A percentile compares a stretch with the other conserved stretches of the same genome.
phyloP scores from a whole-genome alignment of 331 rosid genomes.

The Malus hybrid region DNA sequence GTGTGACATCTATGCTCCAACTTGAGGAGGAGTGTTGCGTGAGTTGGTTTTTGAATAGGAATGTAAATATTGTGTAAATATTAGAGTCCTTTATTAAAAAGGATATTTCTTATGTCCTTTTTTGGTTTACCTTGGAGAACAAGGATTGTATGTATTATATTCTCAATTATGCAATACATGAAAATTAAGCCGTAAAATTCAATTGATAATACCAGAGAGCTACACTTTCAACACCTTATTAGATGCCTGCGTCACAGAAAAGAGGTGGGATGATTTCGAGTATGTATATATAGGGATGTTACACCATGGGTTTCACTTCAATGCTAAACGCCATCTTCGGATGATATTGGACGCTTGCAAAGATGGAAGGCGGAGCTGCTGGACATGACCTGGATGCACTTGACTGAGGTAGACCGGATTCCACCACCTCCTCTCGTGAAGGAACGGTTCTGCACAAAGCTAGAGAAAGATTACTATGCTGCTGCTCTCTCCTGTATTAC shows the following conservation, averaged over 20 bases:
- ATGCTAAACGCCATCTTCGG: constrained; percentile 85
- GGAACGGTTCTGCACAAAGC: constrained; percentile 57
- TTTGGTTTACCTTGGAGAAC: no score
- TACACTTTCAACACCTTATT: constrained; percentile 78
- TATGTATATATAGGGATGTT: constrained; percentile 53
- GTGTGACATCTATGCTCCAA: no score
- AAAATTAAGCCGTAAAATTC: no score
- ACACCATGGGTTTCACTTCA: constrained; percentile 63
- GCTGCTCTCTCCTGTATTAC: constrained; percentile 52
- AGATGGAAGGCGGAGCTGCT: constrained; percentile 70
- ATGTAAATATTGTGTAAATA: no score
- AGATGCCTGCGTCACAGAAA: constrained; percentile 49
- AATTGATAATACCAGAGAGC: constrained; percentile 58
- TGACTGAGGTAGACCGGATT: constrained; percentile 32
- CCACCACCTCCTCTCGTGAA: constrained; percentile 50
- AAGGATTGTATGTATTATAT: no score
- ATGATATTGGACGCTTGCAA: constrained; percentile 65
- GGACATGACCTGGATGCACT: constrained; percentile 70
- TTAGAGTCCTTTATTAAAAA: no score
- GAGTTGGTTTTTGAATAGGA: no score
- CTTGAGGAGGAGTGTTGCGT: no score
- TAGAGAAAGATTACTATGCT: constrained; percentile 44
- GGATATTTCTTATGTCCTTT: no score
- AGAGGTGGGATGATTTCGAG: constrained; percentile 71
- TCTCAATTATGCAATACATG: no score